phyloP scores from a whole-genome alignment of 2,329 filamentous ascomycete genomes.

The Aspergillus novoparasiticus region DNA sequence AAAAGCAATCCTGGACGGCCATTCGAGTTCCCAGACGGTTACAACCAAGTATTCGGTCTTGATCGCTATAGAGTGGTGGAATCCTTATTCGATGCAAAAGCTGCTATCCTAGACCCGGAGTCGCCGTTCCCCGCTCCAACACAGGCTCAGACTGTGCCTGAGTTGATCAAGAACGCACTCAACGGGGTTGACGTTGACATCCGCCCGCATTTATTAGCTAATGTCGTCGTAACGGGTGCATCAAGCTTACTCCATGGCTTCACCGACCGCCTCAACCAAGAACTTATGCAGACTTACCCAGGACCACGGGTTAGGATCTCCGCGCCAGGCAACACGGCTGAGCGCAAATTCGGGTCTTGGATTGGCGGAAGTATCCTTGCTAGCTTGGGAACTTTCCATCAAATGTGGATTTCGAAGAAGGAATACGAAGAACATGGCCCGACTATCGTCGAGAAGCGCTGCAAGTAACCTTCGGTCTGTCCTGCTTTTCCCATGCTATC shows the following conservation, averaged over 20 bases:
- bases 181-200: slow-evolving; percentile 85
- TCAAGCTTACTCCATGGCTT: slow-evolving; percentile 87
- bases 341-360: slow-evolving; percentile 91
- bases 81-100: slow-evolving; percentile 85
- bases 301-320: slow-evolving; percentile 85
- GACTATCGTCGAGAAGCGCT: slow-evolving; percentile 91
- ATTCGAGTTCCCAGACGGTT: slow-evolving; percentile 96
- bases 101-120: slow-evolving; percentile 60
- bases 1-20: slow-evolving; percentile 75
- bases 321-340: slow-evolving; percentile 80
- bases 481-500: neutral
- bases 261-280: slow-evolving; percentile 83
- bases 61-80: slow-evolving; percentile 87
- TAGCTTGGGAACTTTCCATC: slow-evolving; percentile 95
- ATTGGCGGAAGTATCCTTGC: slow-evolving; percentile 95
- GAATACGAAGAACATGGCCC: slow-evolving; percentile 96
- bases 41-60: slow-evolving; percentile 89
- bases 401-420: slow-evolving; percentile 98
- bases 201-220: slow-evolving; percentile 77
- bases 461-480: slow-evolving; percentile 62
- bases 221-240: slow-evolving; percentile 91
- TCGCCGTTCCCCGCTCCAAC: slow-evolving; percentile 55
- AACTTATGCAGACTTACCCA: slow-evolving; percentile 80
- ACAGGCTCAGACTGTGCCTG: slow-evolving; percentile 78
- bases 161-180: slow-evolving; percentile 76